Base-by-base conservation (phyloP, 73 alveolate genomes). In the Blepharisma japonicum region DNA sequence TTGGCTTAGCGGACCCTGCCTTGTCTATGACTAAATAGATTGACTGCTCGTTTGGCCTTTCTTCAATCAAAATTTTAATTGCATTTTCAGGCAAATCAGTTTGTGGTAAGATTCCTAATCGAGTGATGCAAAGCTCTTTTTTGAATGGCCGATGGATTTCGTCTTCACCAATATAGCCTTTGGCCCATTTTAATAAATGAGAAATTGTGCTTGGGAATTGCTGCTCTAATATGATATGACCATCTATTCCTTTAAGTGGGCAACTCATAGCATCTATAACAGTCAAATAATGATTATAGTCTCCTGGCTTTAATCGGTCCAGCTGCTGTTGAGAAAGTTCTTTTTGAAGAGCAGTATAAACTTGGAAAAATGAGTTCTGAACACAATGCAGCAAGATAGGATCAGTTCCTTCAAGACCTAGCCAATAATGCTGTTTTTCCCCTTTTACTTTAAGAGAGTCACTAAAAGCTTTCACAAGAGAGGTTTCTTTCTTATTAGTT, bases 181-280 rank as follows among this genome's bases (percentile, higher is more conserved):
- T 61, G 11, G 74, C 39, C 74, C 74, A 61, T 5, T 61, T 25
- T 61, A 61, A 25, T 18, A 61, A 25, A 25, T 8, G 14, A 14
- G 14, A 14, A n/a, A 61, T 14, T 61, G 46, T 18, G 14, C 47
- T 39, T n/a, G 74, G 38, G 14, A 61, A 61, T 8, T n/a, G 74
- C 23, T 61, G 74, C 14, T 25, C 46, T 25, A 61, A 14, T 8
- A 61, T 8, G 18, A 61, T 14, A 61, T 61, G 74, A 5, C n/a
- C 18, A 25, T 61, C 74, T 61, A 14, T 25, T 20, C 74, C 74
- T 61, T 25, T 14, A 25, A 18, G 46, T 4, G 14, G 38, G 4
- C 74, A 61, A 25, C 49, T 61, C 11, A 61, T 20, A 14, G 74
- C 74, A 14, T 61, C 74, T 8, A 61, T 61, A 5, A 25, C 74